Base-by-base conservation (phyloP, 73 alveolate species). In the Tetrahymena elliotti region DNA sequence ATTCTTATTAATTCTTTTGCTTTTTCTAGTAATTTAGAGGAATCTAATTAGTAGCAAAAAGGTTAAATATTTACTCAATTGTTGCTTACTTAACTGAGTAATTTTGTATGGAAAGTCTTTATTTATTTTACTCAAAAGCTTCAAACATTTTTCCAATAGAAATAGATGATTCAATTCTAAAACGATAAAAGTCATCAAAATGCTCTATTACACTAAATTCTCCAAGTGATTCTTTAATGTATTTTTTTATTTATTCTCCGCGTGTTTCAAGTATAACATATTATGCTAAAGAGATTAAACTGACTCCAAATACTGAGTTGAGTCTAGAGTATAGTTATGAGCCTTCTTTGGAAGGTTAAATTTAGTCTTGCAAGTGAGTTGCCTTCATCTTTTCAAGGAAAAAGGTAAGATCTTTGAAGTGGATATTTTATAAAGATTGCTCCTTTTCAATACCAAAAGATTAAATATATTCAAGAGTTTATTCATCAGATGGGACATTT, bases 1-100 rank as follows among this genome's bases (percentile, higher is more conserved):
- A 53, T 27, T 68, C 34, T 68, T 68, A 4, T n/a, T 11, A n/a
- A 27, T 9, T 68, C n/a, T 24, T 27, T 68, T 68, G n/a, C 6
- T 68, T 68, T 36, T 68, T 68, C n/a, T 68, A 31, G 88, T 68
- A 68, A 31, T 68, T 68, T 27, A 24, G 38, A 68, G 88, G 88
- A 68, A 68, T 68, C 36, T 68, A 11, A 31, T 68, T 68, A 27
- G 95, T 39, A 35, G 98, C 98, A 95, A 96, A 96, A 38, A 84
- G 84, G 37, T 96, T 96, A 94, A 96, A 96, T 9, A 96, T 96
- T n/a, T 96, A 53, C 33, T 96, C 98, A 5, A 96, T 54, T 3
- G 98, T 92, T 18, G 97, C 96, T 83, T 96, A 93, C 52, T 96
- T 95, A 33, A 96, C 93, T 22, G 97, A 94, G 47, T 96, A 96